Conservation (phyloP, 495 filamentous ascomycete species). For the Xylaria venustula region DNA sequence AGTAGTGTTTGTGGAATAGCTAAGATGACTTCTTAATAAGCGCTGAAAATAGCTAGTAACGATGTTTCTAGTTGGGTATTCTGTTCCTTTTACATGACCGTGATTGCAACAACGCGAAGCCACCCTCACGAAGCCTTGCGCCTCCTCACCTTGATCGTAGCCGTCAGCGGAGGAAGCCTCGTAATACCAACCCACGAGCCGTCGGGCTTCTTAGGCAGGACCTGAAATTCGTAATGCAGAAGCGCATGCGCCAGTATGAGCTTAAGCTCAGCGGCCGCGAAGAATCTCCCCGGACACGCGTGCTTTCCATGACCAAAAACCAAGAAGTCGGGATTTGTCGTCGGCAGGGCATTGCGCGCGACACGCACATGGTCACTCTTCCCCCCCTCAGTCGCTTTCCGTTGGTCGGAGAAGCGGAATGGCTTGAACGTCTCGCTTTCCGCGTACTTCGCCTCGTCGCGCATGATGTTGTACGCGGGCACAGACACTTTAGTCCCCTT, state of each 20-base stretch:
- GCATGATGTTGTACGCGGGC: constrained; percentile 22
- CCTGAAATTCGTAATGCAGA: constrained; percentile 38
- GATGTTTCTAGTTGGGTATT: too few relatives aligned
- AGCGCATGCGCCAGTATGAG: constrained; percentile 39
- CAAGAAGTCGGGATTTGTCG: constrained; percentile 32
- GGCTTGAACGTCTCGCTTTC: constrained; percentile 21
- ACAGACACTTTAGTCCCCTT: constrained; percentile 18
- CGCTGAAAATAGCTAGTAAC: too few relatives aligned
- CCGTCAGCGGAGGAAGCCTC: constrained; percentile 32
- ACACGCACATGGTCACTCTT: constrained; percentile 27
- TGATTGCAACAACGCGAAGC: too few relatives aligned
- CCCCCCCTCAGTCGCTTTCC: neutral
- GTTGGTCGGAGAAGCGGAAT: constrained; percentile 30
- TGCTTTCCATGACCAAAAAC: constrained; percentile 37
- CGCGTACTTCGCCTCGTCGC: constrained; percentile 25
- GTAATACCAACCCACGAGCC: constrained; percentile 36
- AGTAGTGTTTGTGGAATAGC: too few relatives aligned
- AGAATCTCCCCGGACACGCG: constrained; percentile 45
- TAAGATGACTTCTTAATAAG: too few relatives aligned
- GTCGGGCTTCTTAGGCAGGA: constrained; percentile 20
- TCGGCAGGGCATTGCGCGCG: constrained; percentile 30
- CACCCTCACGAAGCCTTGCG: neutral
- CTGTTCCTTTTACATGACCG: too few relatives aligned
- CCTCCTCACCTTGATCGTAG: constrained; percentile 36
- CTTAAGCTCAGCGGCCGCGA: constrained; percentile 42